These are phyloP conservation scores for Eucalyptus dawsonii DNA, from an alignment of 345 rosid species.

Conservation along the genomic window DNA sequence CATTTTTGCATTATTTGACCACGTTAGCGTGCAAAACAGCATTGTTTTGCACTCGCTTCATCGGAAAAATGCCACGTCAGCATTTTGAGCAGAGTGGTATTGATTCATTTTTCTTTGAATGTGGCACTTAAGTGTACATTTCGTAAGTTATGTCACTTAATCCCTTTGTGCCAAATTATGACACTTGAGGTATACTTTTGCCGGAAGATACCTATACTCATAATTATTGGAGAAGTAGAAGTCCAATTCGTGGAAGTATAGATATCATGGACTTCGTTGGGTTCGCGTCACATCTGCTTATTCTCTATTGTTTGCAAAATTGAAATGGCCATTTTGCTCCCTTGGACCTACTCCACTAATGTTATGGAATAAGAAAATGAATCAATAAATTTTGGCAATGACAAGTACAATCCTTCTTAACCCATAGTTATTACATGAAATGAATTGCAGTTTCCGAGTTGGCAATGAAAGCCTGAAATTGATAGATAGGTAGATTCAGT, in stretches of 20 bases:
- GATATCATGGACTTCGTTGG: background rate
- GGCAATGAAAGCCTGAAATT: background rate
- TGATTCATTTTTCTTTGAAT: too few relatives aligned
- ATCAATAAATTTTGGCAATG: background rate
- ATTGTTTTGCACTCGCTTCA: too few relatives aligned
- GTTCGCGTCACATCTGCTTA: background rate
- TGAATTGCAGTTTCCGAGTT: background rate
- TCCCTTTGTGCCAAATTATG: too few relatives aligned
- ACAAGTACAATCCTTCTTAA: background rate
- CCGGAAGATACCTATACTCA: background rate
- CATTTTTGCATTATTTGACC: too few relatives aligned
- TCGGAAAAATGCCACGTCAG: too few relatives aligned
- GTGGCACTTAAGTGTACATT: too few relatives aligned
- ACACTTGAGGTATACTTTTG: too few relatives aligned
- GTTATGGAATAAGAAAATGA: background rate
- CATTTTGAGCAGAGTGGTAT: rapidly evolving
- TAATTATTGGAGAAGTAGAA: background rate
- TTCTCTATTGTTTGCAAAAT: background rate
- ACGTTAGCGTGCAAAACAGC: too few relatives aligned
- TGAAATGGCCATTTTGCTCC: background rate
- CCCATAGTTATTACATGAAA: background rate
- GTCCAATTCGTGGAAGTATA: background rate
- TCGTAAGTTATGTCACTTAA: too few relatives aligned
- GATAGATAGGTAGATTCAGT: background rate
- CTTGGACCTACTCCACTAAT: background rate